A percentile compares a stretch with the other conserved stretches of the same genome.
phyloP scores from a whole-genome alignment of 73 alveolate species.

The Breviolum minutum region DNA sequence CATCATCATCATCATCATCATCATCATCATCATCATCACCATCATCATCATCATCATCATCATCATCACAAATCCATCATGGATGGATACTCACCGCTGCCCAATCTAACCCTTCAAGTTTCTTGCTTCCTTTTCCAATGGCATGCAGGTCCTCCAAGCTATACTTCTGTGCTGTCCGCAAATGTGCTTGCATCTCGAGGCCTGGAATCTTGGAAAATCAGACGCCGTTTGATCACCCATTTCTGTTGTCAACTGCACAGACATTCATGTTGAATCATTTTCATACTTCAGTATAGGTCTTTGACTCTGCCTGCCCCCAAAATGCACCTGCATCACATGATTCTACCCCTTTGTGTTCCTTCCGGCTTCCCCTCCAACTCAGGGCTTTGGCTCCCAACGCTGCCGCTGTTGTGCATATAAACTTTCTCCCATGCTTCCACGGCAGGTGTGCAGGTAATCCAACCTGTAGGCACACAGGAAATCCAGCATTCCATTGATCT shows the following conservation, averaged over 20 bases:
- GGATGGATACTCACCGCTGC: no score
- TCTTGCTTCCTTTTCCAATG: not conserved
- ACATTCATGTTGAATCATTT: not conserved
- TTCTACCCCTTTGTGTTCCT: not conserved
- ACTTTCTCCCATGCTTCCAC: conserved; percentile 54
- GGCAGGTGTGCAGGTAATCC: conserved; percentile 79
- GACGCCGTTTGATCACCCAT: not conserved
- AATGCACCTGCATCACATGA: no score
- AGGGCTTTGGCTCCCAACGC: not conserved
- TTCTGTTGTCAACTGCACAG: not conserved
- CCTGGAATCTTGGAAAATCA: not conserved
- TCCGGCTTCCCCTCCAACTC: not conserved
- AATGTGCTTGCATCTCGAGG: conserved; percentile 81
- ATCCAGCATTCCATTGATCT: no score
- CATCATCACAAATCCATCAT: no score
- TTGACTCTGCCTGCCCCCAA: no score
- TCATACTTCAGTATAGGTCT: no score
- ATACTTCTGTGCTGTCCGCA: conserved; percentile 81
- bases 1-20: no score
- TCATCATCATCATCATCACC: no score
- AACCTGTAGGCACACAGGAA: not conserved
- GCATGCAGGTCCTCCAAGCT: conserved; percentile 50
- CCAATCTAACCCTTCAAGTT: no score
- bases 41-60: no score
- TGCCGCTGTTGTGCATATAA: conserved; percentile 31